Conservation (phyloP, 768 basidiomycete genomes). For the Boletellus emodensis region DNA sequence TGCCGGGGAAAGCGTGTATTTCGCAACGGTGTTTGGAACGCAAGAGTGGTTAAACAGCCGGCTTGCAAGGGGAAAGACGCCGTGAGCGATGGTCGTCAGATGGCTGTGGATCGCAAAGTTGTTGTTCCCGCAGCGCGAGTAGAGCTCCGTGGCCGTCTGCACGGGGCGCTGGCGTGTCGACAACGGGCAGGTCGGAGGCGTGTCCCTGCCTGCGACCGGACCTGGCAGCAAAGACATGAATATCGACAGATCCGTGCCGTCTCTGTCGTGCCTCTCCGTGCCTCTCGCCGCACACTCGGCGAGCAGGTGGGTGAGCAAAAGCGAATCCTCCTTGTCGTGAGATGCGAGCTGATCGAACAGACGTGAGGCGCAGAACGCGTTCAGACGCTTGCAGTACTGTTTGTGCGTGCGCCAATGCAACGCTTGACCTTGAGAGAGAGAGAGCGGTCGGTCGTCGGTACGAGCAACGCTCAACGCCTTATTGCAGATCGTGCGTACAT, state of each 20-base stretch:
- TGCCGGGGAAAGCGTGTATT: slow-evolving; percentile 44
- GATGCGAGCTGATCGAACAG: slow-evolving; percentile 46
- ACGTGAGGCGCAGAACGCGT: slow-evolving; percentile 42
- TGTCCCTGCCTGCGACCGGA: slow-evolving; percentile 22
- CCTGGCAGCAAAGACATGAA: slow-evolving; percentile 48
- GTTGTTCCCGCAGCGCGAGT: slow-evolving; percentile 71
- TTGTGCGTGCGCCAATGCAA: slow-evolving; percentile 65
- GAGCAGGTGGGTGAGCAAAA: slow-evolving; percentile 61
- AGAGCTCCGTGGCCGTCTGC: slow-evolving; percentile 31
- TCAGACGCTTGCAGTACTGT: slow-evolving; percentile 60
- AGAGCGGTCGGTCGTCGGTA: slow-evolving; percentile 9
- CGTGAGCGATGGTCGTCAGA: slow-evolving; percentile 65
- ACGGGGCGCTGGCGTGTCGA: slow-evolving; percentile 26
- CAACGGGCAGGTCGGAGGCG: slow-evolving; percentile 33
- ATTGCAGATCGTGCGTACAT: slow-evolving; percentile 44
- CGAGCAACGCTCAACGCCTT: not conserved
- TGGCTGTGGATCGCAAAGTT: slow-evolving; percentile 78
- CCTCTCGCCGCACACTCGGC: slow-evolving; percentile 33
- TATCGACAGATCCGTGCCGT: slow-evolving; percentile 27
- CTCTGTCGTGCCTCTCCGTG: slow-evolving; percentile 9
- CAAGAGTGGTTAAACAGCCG: slow-evolving; percentile 84
- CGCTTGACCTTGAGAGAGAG: slow-evolving; percentile 57
- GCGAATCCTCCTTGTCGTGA: slow-evolving; percentile 56
- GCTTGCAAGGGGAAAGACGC: slow-evolving; percentile 73
- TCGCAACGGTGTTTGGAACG: slow-evolving; percentile 64